Conservation (phyloP, 345 rosid genomes). For the Sonneratia caseolaris region DNA sequence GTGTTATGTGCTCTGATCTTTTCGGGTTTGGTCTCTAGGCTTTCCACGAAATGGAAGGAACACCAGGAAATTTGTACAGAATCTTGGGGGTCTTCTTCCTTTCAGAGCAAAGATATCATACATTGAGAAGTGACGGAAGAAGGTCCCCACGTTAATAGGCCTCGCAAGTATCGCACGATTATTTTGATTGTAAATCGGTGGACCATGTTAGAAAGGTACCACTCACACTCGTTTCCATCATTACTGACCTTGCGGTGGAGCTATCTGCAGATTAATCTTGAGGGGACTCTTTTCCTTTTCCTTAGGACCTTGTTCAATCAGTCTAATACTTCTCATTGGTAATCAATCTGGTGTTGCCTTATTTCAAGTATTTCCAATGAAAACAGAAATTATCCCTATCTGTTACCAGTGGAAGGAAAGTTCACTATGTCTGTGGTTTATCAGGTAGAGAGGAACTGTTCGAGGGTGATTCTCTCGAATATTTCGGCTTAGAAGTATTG, state of each 20-base stretch:
- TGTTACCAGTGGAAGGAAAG: not conserved
- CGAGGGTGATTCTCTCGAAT: not conserved
- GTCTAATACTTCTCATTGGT: not conserved
- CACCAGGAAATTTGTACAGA: not conserved
- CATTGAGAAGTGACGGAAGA: not conserved
- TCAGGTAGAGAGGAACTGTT: not conserved
- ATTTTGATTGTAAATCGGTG: constrained; percentile 5
- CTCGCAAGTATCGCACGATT: constrained; percentile 3
- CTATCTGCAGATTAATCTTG: not conserved
- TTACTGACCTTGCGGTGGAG: not conserved
- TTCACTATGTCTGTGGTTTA: no score
- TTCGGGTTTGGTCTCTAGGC: not conserved
- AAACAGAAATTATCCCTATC: not conserved
- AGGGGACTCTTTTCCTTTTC: constrained; percentile 1
- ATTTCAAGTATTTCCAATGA: not conserved
- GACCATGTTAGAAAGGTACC: constrained; percentile 7
- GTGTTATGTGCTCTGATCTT: not conserved
- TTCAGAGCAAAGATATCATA: constrained; percentile 3
- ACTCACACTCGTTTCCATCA: not conserved
- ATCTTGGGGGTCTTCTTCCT: not conserved
- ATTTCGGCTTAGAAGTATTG: not conserved
- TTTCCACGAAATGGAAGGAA: not conserved
- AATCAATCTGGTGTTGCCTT: not conserved
- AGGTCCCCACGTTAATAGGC: not conserved
- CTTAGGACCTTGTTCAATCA: not conserved